Evolutionary conservation across 768 basidiomycete species (phyloP), one percentile per base, ranked within the genome.

Genomic region (Rhizopogon vesiculosus): DNA sequence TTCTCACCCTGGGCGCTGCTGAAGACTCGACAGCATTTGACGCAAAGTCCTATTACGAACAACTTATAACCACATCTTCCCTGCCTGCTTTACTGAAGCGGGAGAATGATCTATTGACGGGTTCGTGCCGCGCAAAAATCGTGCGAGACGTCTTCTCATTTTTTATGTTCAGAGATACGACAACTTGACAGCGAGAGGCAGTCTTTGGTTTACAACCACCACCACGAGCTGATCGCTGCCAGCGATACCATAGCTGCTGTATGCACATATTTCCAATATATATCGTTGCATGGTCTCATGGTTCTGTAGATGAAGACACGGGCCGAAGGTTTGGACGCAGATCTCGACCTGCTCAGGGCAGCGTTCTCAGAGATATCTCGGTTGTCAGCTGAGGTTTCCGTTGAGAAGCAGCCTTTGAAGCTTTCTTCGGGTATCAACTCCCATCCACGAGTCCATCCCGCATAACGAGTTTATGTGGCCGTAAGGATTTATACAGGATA

Each of bases 161-260:
- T n/a, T 44, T 40, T n/a, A 53, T 56, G 31, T 57, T 66, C 42
- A 93, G 94, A 96, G 69, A 95, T 97, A 56, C 79, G 90, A 33
- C 83, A 92, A 59, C 72, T 97, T 13, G 92, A 96, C 55, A 84
- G 87, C 64, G 93, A 96, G 64, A 76, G 91, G 22, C 93, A 97
- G 69, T 88, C 89, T 8, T 76, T 97, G 43, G 93, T 97, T 10
- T 97, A 97, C 66, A 93, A 95, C 62, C 93, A 95, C 65, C 94
- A 97, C 64, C 92, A 94, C 56, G 94, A 97, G 61, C 85, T 97
- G 18, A 94, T 97, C 50, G 91, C 91, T 1, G 94, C 94, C 3
- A 92, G 88, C 56, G 91, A 93, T 63, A 96, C 94, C 8, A 96
- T 97, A 60, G 84, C 86, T 57, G 84, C 87, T 5, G 92, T 93